Percentiles rank a stretch among this genome's conserved stretches.
These are phyloP conservation scores for Pestalotiopsis sp. DNA, from an alignment of 2,329 filamentous ascomycete species.

Conservation along the genomic window DNA sequence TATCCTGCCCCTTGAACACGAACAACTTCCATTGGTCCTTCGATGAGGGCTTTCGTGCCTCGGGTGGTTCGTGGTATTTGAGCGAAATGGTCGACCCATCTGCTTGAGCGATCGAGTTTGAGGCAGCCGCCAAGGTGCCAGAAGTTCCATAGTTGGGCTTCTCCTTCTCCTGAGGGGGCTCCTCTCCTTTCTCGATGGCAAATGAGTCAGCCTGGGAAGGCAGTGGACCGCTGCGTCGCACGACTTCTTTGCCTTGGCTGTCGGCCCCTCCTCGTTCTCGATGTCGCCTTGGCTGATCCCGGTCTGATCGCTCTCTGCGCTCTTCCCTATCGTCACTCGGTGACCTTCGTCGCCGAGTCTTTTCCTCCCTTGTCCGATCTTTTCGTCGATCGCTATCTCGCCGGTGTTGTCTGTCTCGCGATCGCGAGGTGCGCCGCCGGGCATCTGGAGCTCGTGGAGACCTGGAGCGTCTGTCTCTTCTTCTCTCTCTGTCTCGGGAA, in stretches of 20 bases:
- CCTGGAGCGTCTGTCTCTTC: slow-evolving; percentile 26
- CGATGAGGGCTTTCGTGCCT: slow-evolving; percentile 83
- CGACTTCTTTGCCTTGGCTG: slow-evolving; percentile 28
- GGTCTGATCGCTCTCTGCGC: not conserved
- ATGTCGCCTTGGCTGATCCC: slow-evolving; percentile 15
- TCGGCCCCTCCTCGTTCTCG: slow-evolving; percentile 24
- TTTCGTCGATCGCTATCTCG: slow-evolving; percentile 27
- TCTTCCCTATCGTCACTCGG: slow-evolving; percentile 18
- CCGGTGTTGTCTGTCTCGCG: slow-evolving; percentile 29
- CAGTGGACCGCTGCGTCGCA: slow-evolving; percentile 51
- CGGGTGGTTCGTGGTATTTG: slow-evolving; percentile 94
- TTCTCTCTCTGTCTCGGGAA: slow-evolving; percentile 20
- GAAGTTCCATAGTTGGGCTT: slow-evolving; percentile 85
- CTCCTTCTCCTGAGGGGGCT: slow-evolving; percentile 68
- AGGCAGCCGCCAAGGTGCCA: slow-evolving; percentile 83
- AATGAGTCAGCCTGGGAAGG: slow-evolving; percentile 65
- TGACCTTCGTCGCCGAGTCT: slow-evolving; percentile 19
- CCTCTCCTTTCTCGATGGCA: slow-evolving; percentile 54
- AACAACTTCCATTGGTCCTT: slow-evolving; percentile 87
- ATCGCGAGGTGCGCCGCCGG: slow-evolving; percentile 20
- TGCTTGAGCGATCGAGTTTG: slow-evolving; percentile 74
- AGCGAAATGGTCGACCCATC: slow-evolving; percentile 77
- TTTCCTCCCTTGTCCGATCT: slow-evolving; percentile 36
- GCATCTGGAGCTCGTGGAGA: slow-evolving; percentile 25
- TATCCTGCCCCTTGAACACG: slow-evolving; percentile 82